Evolutionary conservation across 352 stramenopile species (phyloP), one percentile per base, ranked within the genome.

Genomic region (Phytopythium mirpurense): DNA sequence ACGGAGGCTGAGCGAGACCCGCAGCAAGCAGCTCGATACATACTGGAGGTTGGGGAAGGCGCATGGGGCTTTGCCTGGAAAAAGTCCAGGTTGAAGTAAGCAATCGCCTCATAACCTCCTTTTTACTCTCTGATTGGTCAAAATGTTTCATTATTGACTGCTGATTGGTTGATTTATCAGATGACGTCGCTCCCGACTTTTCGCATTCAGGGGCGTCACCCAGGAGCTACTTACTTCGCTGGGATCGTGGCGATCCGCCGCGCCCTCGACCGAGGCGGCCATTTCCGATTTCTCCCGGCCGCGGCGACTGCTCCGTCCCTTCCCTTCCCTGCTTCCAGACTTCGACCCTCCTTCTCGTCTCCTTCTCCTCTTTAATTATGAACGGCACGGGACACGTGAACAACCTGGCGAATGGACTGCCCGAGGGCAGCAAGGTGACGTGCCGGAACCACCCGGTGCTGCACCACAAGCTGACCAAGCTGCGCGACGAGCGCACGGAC

Each of bases 381-480:
- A 89, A 87, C 63, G 65, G 64, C 32, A 68, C 86, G 49, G 80
- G 73, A 21, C 76, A 67, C 37, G 68, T 93, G 31, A 68, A 93
- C 63, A 85, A 79, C 58, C 63, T 63, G 47, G 74, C 84, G 53
- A 86, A 74, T 55, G 72, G 69, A 10, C 68, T 95, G 23, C 76
- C 80, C 6, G 54, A 67, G 4, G 66, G 73, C 31, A 80, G 75
- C 57, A 90, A 93, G 48, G 78, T 97, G 18, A 84, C 87, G 67
- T 79, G 95, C 48, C 84, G 88, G 0, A 74, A 69, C 16, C 95
- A 98, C 70, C 90, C 92, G 1, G 88, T 98, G 34, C 70, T 98
- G 21, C 74, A 82, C 26, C 94, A 98, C 74, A 98, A 99, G 73
- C 86, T 99, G 47, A 98, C 90, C 19, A 96, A 98, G 59, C 82